These are phyloP conservation scores for Artemisia argyi DNA, from an alignment of 129 eudicot species.

Conservation along the genomic window DNA sequence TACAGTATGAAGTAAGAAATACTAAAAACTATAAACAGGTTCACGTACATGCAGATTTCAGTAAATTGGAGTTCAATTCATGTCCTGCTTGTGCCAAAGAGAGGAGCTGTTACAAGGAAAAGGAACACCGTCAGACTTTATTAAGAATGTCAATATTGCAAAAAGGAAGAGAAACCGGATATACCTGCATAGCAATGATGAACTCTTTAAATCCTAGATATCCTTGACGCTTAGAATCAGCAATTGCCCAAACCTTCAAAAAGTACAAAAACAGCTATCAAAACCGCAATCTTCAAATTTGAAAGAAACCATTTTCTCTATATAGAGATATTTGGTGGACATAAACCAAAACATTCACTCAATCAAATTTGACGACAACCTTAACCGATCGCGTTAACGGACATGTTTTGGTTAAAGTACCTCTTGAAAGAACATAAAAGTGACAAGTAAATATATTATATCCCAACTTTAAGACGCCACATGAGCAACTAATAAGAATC, in stretches of 20 bases:
- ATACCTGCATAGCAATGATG: constrained; percentile 89
- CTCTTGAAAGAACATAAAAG: too few relatives aligned
- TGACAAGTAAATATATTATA: too few relatives aligned
- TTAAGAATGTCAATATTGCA: neutral
- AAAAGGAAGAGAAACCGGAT: neutral
- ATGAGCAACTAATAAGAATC: too few relatives aligned
- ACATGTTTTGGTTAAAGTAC: too few relatives aligned
- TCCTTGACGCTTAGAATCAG: constrained; percentile 90
- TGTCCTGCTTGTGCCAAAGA: constrained; percentile 87
- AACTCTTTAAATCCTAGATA: constrained; percentile 77
- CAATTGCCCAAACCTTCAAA: constrained; percentile 87
- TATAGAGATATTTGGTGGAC: too few relatives aligned
- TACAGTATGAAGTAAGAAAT: neutral
- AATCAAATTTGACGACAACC: too few relatives aligned
- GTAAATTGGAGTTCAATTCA: constrained; percentile 55
- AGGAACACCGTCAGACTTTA: neutral
- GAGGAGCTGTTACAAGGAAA: constrained; percentile 48
- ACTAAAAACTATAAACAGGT: neutral
- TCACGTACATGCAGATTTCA: constrained; percentile 50
- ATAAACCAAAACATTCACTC: too few relatives aligned
- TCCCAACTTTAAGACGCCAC: too few relatives aligned
- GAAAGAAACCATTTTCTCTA: too few relatives aligned
- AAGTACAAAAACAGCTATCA: neutral
- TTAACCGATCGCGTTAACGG: too few relatives aligned
- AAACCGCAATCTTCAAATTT: too few relatives aligned